These are phyloP conservation scores for Neoboletus subvelutipes DNA, from an alignment of 768 basidiomycete species.

Conservation along the genomic window DNA sequence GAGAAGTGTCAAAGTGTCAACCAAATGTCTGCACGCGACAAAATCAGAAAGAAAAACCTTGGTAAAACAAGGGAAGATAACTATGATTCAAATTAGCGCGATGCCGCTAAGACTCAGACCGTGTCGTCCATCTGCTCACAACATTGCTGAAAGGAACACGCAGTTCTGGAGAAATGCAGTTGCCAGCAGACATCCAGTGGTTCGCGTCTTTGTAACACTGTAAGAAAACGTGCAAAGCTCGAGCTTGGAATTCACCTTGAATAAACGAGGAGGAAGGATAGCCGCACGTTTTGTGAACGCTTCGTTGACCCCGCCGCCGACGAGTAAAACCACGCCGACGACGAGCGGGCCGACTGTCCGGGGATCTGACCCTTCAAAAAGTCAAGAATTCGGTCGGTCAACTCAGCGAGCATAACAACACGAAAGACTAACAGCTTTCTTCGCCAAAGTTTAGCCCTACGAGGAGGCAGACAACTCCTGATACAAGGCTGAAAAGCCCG, in stretches of 20 bases:
- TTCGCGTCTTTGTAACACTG: constrained; percentile 51
- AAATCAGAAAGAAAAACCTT: constrained; percentile 32
- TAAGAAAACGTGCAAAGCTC: not conserved
- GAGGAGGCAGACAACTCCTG: constrained; percentile 64
- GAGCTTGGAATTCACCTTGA: constrained; percentile 46
- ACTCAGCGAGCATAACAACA: not conserved
- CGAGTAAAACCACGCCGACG: constrained; percentile 51
- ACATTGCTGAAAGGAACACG: constrained; percentile 52
- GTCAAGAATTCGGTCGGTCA: not conserved
- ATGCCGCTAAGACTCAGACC: no score
- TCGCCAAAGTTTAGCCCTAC: constrained; percentile 72
- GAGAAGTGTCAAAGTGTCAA: not conserved
- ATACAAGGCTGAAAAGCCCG: constrained; percentile 61
- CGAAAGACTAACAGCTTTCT: constrained; percentile 51
- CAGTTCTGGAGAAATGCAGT: constrained; percentile 60
- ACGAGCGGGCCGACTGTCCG: constrained; percentile 57
- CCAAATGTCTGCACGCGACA: not conserved
- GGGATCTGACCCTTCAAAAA: constrained; percentile 48
- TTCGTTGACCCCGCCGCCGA: constrained; percentile 57
- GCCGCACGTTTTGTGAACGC: constrained; percentile 58
- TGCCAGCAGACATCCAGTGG: constrained; percentile 58
- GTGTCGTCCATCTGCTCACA: constrained; percentile 9
- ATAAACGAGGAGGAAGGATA: constrained; percentile 72
- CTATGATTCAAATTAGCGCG: constrained; percentile 8
- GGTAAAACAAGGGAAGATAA: constrained; percentile 77